Evolutionary conservation across 2,329 filamentous ascomycete species (phyloP), one percentile per base, ranked within the genome.

Genomic region (Byssoonygena ceratinophila): DNA sequence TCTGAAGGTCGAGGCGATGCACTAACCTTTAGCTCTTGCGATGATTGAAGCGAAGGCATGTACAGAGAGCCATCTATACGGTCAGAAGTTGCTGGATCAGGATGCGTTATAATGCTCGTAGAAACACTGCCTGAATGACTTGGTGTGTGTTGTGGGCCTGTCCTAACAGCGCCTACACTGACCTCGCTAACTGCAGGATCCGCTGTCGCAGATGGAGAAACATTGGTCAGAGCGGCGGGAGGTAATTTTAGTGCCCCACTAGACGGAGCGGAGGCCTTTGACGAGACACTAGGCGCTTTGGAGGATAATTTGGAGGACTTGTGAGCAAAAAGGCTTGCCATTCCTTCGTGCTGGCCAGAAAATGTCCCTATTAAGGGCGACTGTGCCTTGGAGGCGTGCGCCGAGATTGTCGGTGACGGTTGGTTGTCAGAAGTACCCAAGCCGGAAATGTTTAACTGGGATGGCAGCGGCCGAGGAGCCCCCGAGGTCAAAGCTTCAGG

Each of bases 171-270:
- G 56, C 67, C 71, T 43, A 71, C 68, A 55, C 71, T 66, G 14
- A 71, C 51, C 57, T 72, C 80, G 67, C 55, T 75, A 61, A 67
- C 67, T 59, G 63, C 74, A 66, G 60, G 66, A 58, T 61, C 77
- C 67, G 60, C 72, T 70, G 56, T 67, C 58, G 54, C 57, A 53
- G 61, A 62, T 52, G 59, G 63, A 43, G 55, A 61, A 20, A 59
- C 60, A 46, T 67, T 74, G 5, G 66, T 64, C 22, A 70, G 57
- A 14, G 68, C 63, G 6, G 61, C 61, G 47, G 66, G 59, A 41
- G 64, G 68, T n/a, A 68, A 65, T 58, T 70, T 73, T 3, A 67
- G 46, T 1, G 62, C 62, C 14, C 66, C 65, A 4, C 66, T 65
- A 8, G 67, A 59, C 4, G 68, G 62, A n/a, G 68, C 54, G 0